Conservation (phyloP, 305 asterid genomes). For the Solanum hybrid region DNA sequence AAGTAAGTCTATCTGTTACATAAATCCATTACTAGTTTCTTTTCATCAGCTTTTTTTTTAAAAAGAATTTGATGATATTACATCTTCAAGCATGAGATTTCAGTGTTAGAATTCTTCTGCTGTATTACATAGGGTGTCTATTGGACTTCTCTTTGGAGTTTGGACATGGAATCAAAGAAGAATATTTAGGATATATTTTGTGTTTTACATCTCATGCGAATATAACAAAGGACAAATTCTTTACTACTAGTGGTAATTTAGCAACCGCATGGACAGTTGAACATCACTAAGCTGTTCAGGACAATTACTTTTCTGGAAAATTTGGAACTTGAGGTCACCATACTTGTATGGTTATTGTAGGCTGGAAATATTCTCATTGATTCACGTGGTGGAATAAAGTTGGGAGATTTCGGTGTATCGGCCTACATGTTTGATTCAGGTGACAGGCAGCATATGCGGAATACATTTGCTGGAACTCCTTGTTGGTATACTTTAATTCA, state of each 20-base stretch:
- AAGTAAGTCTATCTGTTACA: slow-evolving; percentile 39
- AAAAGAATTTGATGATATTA: neutral
- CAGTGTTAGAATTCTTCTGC: neutral
- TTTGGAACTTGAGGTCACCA: slow-evolving; percentile 1
- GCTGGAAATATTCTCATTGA: slow-evolving; percentile 25
- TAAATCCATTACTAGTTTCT: neutral
- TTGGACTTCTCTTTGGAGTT: neutral
- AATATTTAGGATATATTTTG: neutral
- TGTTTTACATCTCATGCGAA: neutral
- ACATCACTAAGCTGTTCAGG: neutral
- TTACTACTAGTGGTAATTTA: neutral
- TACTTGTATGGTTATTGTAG: slow-evolving; percentile 6
- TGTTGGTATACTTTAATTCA: slow-evolving; percentile 11
- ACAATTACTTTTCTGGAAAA: neutral
- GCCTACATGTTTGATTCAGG: slow-evolving; percentile 23
- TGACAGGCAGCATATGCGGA: slow-evolving; percentile 18
- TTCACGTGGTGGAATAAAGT: slow-evolving; percentile 18
- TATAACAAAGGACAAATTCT: neutral
- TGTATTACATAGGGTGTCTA: neutral
- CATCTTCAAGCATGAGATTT: neutral
- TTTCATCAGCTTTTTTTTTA: no score
- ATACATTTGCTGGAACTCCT: slow-evolving; percentile 25
- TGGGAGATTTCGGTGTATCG: slow-evolving; percentile 24
- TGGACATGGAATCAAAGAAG: neutral
- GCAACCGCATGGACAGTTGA: neutral